A percentile compares a stretch with the other conserved stretches of the same genome.
These are phyloP conservation scores for Candida ortonii DNA, from an alignment of 805 yeast genomes.

Conservation along the genomic window DNA sequence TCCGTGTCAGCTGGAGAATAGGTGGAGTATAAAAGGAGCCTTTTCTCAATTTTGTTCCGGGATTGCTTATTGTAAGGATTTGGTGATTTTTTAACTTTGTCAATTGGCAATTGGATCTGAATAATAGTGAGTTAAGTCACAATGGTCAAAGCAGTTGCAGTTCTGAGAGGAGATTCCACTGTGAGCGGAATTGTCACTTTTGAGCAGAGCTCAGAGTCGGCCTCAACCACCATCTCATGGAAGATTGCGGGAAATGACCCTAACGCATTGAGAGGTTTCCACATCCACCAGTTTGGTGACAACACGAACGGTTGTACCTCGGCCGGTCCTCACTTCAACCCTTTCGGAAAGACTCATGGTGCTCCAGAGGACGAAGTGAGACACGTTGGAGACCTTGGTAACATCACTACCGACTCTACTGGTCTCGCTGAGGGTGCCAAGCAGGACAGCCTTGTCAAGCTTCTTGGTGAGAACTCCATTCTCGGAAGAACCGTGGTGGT, in stretches of 20 bases:
- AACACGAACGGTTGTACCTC: constrained; percentile 99
- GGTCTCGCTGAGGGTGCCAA: constrained; percentile 92
- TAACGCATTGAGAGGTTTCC: constrained; percentile 93
- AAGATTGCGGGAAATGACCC: constrained; percentile 88
- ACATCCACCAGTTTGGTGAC: constrained; percentile 97
- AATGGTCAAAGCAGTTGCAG: constrained; percentile 84
- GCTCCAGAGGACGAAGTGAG: constrained; percentile 78
- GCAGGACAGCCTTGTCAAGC: constrained; percentile 72
- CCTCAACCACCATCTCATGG: constrained; percentile 83
- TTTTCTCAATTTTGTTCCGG: too few species aligned
- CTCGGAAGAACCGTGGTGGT: constrained; percentile 95
- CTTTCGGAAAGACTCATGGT: constrained; percentile 85
- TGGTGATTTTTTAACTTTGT: too few species aligned
- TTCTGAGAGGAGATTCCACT: constrained; percentile 90
- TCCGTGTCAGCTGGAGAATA: too few species aligned
- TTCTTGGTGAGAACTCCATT: constrained; percentile 83
- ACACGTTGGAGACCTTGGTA: constrained; percentile 97
- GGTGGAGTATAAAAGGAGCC: too few species aligned
- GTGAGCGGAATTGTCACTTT: constrained; percentile 86
- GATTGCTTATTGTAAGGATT: too few species aligned
- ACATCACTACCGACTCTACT: constrained; percentile 77
- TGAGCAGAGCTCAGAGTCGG: constrained; percentile 76
- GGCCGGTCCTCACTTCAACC: constrained; percentile 97
- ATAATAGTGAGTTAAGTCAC: constrained; percentile 17
- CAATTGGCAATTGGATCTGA: too few species aligned